phyloP scores from a whole-genome alignment of 805 yeast species.

The Tetrapisispora nanseiensis region DNA sequence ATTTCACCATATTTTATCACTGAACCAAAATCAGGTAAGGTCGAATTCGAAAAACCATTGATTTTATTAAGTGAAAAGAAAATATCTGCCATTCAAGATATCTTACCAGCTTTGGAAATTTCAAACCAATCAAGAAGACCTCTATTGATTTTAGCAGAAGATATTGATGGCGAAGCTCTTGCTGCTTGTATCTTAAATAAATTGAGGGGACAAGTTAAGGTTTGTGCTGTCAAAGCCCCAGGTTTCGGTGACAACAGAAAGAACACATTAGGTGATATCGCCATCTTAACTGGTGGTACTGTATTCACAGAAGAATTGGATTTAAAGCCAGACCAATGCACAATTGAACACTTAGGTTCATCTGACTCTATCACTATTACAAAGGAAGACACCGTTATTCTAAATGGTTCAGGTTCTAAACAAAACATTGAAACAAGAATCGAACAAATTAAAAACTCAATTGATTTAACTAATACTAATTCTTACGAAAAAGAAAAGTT shows the following conservation, averaged over 20 bases:
- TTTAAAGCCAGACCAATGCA: conserved; percentile 90
- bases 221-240: conserved; percentile 95
- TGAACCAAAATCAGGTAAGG: conserved; percentile 85
- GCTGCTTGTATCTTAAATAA: conserved; percentile 97
- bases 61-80: conserved; percentile 85
- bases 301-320: conserved; percentile 81
- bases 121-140: conserved; percentile 93
- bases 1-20: conserved; percentile 95
- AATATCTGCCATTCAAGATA: conserved; percentile 80
- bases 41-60: conserved; percentile 90
- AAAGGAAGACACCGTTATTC: conserved; percentile 88
- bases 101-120: conserved; percentile 84
- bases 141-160: conserved; percentile 86
- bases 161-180: conserved; percentile 94
- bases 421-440: conserved; percentile 75
- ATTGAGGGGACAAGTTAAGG: conserved; percentile 96
- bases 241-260: conserved; percentile 99
- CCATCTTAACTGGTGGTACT: conserved; percentile 90
- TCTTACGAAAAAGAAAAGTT: conserved; percentile 95
- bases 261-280: conserved; percentile 91
- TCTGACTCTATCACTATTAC: conserved; percentile 88
- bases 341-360: conserved; percentile 80
- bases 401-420: conserved; percentile 87
- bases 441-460: conserved; percentile 82
- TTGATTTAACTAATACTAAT: conserved; percentile 58